These are phyloP conservation scores for Quercus agrifolia DNA, from an alignment of 306 rosid species.

Conservation along the genomic window DNA sequence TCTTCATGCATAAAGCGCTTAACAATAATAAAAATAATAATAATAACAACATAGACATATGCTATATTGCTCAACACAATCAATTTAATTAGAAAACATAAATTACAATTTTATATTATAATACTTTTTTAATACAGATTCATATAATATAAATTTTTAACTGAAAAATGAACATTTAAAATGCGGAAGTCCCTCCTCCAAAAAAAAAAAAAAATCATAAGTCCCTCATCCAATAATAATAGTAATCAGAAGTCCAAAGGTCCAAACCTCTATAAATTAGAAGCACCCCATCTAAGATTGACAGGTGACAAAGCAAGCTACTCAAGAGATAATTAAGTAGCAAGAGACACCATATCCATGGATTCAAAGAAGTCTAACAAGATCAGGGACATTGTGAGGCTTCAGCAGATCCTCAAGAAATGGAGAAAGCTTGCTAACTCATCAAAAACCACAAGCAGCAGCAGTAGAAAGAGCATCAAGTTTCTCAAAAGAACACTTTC, in stretches of 20 bases:
- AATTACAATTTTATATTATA: too few relatives aligned
- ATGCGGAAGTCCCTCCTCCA: neutral
- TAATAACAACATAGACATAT: too few relatives aligned
- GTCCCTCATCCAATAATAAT: too few relatives aligned
- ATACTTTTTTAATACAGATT: too few relatives aligned
- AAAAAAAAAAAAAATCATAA: too few relatives aligned
- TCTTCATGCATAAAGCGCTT: too few relatives aligned
- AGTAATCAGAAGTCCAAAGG: neutral
- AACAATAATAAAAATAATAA: too few relatives aligned
- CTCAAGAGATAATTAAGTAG: constrained; percentile 1
- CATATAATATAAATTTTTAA: neutral
- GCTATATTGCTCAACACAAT: too few relatives aligned
- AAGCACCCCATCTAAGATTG: constrained; percentile 15
- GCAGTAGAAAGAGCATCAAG: constrained; percentile 45
- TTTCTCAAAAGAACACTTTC: constrained; percentile 75
- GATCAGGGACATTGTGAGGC: constrained; percentile 89
- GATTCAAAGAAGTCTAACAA: constrained; percentile 82
- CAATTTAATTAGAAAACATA: too few relatives aligned
- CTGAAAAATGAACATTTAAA: constrained; percentile 13
- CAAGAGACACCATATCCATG: constrained; percentile 32
- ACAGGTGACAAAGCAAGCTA: constrained; percentile 22
- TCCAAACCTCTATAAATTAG: constrained; percentile 44
- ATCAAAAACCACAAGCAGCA: constrained; percentile 40
- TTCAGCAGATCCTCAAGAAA: constrained; percentile 87
- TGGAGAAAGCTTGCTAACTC: constrained; percentile 83